Evolutionary conservation across 148 eudicot species (phyloP).

Genomic region (Heliamphora exappendiculata): DNA sequence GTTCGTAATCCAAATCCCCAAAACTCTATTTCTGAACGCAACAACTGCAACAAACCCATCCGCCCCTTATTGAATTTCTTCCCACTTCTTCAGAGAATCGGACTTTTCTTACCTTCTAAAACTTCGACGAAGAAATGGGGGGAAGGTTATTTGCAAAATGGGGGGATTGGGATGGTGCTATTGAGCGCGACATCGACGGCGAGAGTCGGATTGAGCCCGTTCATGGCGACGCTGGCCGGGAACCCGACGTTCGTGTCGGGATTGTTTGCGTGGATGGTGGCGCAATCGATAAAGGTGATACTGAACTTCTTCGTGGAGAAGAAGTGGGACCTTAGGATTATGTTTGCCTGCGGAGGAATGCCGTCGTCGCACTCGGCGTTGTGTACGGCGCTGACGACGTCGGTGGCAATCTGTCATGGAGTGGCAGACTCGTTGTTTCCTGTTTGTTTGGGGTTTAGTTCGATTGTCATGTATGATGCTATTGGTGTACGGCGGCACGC

Average conservation of each 20-base stretch:
- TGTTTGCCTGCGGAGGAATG: slow-evolving; percentile 92
- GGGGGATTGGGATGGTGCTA: slow-evolving; percentile 52
- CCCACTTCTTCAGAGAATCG: slow-evolving; percentile 28
- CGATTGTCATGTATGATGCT: slow-evolving; percentile 96
- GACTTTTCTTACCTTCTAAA: slow-evolving; percentile 17
- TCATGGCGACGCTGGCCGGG: slow-evolving; percentile 56
- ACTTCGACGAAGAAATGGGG: slow-evolving; percentile 22
- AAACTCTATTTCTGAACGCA: slow-evolving; percentile 14
- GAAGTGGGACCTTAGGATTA: slow-evolving; percentile 63
- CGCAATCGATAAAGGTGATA: slow-evolving; percentile 60
- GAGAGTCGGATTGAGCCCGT: slow-evolving; percentile 50
- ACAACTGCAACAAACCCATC: slow-evolving; percentile 15
- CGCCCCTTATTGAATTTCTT: slow-evolving; percentile 26
- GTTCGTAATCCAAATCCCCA: slow-evolving; percentile 11
- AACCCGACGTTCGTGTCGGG: slow-evolving; percentile 80
- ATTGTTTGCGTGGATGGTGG: slow-evolving; percentile 51
- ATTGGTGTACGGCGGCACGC: slow-evolving; percentile 90
- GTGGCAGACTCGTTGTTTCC: slow-evolving; percentile 81
- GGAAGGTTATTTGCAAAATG: slow-evolving; percentile 33
- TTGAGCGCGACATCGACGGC: slow-evolving; percentile 62
- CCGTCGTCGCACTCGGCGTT: slow-evolving; percentile 91
- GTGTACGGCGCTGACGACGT: slow-evolving; percentile 76
- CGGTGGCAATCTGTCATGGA: slow-evolving; percentile 85
- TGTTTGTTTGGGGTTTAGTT: slow-evolving; percentile 79
- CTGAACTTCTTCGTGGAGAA: slow-evolving; percentile 70